These are phyloP conservation scores for Gillenia trifoliata DNA, from an alignment of 306 rosid genomes.

Conservation along the genomic window DNA sequence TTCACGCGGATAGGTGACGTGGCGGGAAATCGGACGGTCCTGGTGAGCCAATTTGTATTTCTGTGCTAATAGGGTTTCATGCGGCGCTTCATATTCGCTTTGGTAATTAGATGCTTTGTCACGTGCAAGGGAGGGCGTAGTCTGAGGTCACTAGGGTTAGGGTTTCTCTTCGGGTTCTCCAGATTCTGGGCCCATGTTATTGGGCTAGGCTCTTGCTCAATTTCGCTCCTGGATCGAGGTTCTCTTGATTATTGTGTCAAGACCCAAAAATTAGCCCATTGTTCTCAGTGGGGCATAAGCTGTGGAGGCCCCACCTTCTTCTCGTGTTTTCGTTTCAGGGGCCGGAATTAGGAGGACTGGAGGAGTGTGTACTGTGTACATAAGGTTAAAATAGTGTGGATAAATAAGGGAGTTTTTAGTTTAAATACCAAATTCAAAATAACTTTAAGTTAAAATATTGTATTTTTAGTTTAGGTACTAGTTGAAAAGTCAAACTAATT, in stretches of 20 bases:
- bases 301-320: neutral
- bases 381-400: too few species aligned
- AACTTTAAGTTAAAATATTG: too few species aligned
- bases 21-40: conserved; percentile 49
- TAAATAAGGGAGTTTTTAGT: too few species aligned
- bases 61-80: conserved; percentile 16
- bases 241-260: neutral
- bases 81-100: conserved; percentile 55
- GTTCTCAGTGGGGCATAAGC: neutral
- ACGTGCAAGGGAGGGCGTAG: conserved; percentile 33
- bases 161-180: conserved; percentile 7
- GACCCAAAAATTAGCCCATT: neutral
- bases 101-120: conserved; percentile 37
- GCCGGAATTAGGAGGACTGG: too few species aligned
- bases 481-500: too few species aligned
- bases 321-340: neutral
- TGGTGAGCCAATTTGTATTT: conserved; percentile 21
- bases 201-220: neutral
- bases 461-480: too few species aligned
- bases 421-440: too few species aligned
- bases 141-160: conserved; percentile 16
- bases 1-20: conserved; percentile 63
- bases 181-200: neutral
- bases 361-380: too few species aligned
- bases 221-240: neutral